Base-by-base conservation (phyloP, 2,329 filamentous ascomycete genomes). In the Aspergillus pseudoterreus region DNA sequence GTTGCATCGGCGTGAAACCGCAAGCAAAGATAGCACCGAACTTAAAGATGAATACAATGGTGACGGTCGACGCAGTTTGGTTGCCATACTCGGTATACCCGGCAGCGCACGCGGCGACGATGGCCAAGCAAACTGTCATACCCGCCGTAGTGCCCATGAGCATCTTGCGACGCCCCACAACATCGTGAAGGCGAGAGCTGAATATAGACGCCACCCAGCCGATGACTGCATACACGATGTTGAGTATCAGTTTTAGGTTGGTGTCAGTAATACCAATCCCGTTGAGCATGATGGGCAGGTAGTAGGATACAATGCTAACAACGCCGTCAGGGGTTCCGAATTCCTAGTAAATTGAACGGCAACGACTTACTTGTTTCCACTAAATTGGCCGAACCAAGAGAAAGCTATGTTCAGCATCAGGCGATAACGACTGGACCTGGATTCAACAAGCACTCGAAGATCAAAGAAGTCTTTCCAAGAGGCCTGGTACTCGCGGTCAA, bases 31-130 rank as follows among this genome's bases (percentile, higher is more conserved):
- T 45, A 2, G 63, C 24, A 21, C 77, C 78, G 54, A 81, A 82
- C 38, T 83, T 67, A 66, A 81, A 83, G 48, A 81, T 78, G 60
- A 81, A 76, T 21, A 76, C 78, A 14, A 82, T 60, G 19, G 44
- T 49, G 12, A 42, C 54, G 2, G 50, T 60, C 3, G 74, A 71
- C 0, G 77, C 78, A 12, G 39, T 12, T n/a, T 42, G n/a, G 15
- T 49, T 50, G 12, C 27, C 43, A 19, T 45, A 46, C n/a, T 53
- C 35, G 9, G 44, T 46, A 22, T 47, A 53, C 10, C 43, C 51
- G 9, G 51, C 51, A 2, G 51, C 49, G 9, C 44, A 48, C 17
- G 24, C 52, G 17, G 45, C 52, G n/a, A 47, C 45, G 14, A 54
- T 44, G n/a, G 48, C 48, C 4, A 54, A 45, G 45, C 52, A 54